phyloP scores from a whole-genome alignment of 805 yeast genomes.

The Yamadazyma scolyti region DNA sequence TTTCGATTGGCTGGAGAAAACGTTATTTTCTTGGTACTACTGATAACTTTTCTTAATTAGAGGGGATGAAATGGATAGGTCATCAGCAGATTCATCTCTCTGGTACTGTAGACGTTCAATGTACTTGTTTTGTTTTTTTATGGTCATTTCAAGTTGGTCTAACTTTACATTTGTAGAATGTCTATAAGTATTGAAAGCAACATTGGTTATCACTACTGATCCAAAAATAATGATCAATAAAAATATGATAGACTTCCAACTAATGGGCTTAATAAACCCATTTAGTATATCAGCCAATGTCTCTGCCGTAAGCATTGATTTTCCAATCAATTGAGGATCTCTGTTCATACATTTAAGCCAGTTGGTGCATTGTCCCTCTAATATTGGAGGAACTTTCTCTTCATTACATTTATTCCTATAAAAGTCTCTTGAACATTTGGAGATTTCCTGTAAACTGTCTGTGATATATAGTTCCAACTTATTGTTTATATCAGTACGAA shows the following conservation, averaged over 20 bases:
- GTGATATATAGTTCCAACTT: constrained; percentile 62
- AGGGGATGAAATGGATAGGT: constrained; percentile 9
- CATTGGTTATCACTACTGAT: constrained; percentile 47
- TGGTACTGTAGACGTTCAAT: constrained; percentile 2
- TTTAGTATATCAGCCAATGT: constrained; percentile 80
- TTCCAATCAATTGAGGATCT: constrained; percentile 66
- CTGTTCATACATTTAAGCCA: constrained; percentile 84
- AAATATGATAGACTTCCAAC: constrained; percentile 62
- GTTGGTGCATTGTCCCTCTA: constrained; percentile 62
- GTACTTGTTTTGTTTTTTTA: constrained; percentile 12
- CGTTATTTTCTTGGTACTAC: too few relatives aligned
- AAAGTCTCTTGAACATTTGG: constrained; percentile 67
- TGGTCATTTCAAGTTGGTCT: constrained; percentile 11
- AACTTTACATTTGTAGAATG: constrained; percentile 12
- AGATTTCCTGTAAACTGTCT: constrained; percentile 60
- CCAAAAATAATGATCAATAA: constrained; percentile 47
- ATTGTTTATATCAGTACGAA: constrained; percentile 65
- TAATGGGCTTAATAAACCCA: constrained; percentile 67
- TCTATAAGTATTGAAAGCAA: constrained; percentile 41
- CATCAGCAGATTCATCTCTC: neutral
- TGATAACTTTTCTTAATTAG: constrained; percentile 9
- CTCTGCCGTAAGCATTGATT: constrained; percentile 73
- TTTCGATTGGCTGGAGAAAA: too few relatives aligned
- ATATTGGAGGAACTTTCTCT: constrained; percentile 64
- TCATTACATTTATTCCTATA: constrained; percentile 68